These are phyloP conservation scores for Juncus effusus DNA, from an alignment of 176 grass and related monocot species.

Conservation along the genomic window DNA sequence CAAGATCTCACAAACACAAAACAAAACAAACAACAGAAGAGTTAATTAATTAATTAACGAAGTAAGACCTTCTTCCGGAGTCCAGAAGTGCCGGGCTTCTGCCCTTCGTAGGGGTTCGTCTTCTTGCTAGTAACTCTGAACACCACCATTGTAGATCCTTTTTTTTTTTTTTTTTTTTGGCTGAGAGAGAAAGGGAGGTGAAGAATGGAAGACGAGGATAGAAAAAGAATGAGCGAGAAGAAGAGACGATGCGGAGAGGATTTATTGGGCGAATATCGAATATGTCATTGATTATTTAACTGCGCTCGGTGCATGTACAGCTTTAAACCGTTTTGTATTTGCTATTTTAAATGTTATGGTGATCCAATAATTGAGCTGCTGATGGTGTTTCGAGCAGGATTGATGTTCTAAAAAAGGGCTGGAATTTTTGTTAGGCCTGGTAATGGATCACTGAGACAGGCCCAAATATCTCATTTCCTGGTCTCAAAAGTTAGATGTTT, in stretches of 20 bases:
- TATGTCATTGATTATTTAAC: too few species aligned
- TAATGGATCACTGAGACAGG: too few species aligned
- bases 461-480: too few species aligned
- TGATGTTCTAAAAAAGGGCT: too few species aligned
- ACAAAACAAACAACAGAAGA: neutral
- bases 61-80: constrained; percentile 78
- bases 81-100: constrained; percentile 97
- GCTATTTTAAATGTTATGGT: too few species aligned
- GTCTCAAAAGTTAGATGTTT: too few species aligned
- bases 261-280: constrained; percentile 5
- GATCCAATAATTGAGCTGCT: too few species aligned
- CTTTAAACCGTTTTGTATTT: too few species aligned
- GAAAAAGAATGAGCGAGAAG: constrained; percentile 30
- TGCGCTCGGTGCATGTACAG: too few species aligned
- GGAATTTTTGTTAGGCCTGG: too few species aligned
- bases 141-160: constrained; percentile 40
- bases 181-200: constrained; percentile 5
- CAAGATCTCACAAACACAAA: neutral
- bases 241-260: constrained; percentile 32
- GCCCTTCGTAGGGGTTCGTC: constrained; percentile 77
- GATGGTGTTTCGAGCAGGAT: too few species aligned
- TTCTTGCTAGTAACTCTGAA: constrained; percentile 53
- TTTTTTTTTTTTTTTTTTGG: neutral
- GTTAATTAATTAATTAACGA: too few species aligned
- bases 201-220: constrained; percentile 33